Base-by-base conservation (phyloP, 208 protist species). In the Leishmania turanica region DNA sequence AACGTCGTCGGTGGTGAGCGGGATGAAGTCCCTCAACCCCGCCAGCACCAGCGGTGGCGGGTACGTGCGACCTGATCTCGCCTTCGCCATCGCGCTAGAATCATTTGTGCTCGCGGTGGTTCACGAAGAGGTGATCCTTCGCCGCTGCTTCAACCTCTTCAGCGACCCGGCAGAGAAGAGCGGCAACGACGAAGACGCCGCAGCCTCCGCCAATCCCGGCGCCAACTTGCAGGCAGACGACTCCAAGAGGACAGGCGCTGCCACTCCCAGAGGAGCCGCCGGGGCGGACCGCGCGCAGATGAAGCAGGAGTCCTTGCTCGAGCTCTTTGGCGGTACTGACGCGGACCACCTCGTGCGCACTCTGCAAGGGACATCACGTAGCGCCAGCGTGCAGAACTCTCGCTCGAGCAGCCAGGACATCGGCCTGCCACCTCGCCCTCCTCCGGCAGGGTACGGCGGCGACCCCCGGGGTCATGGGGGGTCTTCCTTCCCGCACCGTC, bases 1-100 rank as follows among this genome's bases (percentile, higher is more conserved):
- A 60, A 85, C 79, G 54, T 86, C 83, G 66, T 88, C 88, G 2
- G 82, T 88, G 1, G 84, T 84, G 34, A 78, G 80, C 69, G 80
- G 78, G 65, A 69, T 91, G 75, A 86, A 80, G 74, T 85, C 83
- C 3, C 72, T 91, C 72, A 53, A 78, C 64, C 81, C 73, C 31
- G 77, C 65, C 51, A 69, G 78, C 75, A 84, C 80, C 40, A 86
- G 82, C 56, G 85, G 86, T 49, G 84, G 72, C 34, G 90, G 88
- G 49, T 84, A 89, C 58, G 64, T 97, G 40, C 88, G 91, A 31
- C 91, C 95, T 1, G 92, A 97, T 82, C 82, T 97, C 37, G 90
- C 90, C 74, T 90, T 96, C 65, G 93, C 93, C 31, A 91, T 97
- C 40, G 91, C 91, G 9, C 80, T 97, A 15, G 88, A 97, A 86